Base-by-base conservation (phyloP, 2,329 filamentous ascomycete species). In the Lachnellula cervina region DNA sequence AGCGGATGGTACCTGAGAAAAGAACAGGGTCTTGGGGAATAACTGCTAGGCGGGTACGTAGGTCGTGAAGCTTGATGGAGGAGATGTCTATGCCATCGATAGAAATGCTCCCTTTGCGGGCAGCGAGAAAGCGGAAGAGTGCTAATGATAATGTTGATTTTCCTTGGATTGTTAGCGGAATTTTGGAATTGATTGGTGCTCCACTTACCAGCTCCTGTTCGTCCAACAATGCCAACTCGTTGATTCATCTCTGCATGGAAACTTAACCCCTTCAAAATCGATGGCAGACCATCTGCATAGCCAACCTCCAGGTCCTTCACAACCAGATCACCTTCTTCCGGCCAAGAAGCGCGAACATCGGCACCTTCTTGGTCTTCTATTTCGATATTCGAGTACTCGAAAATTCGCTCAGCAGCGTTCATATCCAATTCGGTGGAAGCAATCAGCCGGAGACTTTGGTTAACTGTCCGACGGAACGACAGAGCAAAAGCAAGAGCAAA, bases 1-100 rank as follows among this genome's bases (percentile, higher is more conserved):
- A 90, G 59, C 92, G 84, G 57, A 97, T 87, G 0, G 91, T 96
- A 62, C 64, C 92, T 23, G 86, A 90, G 74, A 97, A 97, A 1
- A 97, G 78, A 0, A 91, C 96, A 52, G 89, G 93, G 68, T 97
- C 68, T 57, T 70, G 68, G 1, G 68, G 67, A 17, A 70, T 69
- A 43, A 70, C 67, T 8, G 66, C 64, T 13, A 70, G 49, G 19
- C 66, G 58, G 7, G 61, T 62, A 7, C 68, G 61, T 25, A 70
- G 58, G 16, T 63, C 60, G 44, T 67, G 62, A 5, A 70, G 59
- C 40, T 67, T 68, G 52, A 69, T 58, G 1, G 59, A 63, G 13
- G 69, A 66, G 47, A 70, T 68, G 38, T 70, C 66, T 16, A 68
- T 38, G 3, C 63, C 63, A 40, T 68, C 66, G 46, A 70, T 66